These are phyloP conservation scores for Penicillium waksmanii DNA, from an alignment of 495 filamentous ascomycete species.

Conservation along the genomic window DNA sequence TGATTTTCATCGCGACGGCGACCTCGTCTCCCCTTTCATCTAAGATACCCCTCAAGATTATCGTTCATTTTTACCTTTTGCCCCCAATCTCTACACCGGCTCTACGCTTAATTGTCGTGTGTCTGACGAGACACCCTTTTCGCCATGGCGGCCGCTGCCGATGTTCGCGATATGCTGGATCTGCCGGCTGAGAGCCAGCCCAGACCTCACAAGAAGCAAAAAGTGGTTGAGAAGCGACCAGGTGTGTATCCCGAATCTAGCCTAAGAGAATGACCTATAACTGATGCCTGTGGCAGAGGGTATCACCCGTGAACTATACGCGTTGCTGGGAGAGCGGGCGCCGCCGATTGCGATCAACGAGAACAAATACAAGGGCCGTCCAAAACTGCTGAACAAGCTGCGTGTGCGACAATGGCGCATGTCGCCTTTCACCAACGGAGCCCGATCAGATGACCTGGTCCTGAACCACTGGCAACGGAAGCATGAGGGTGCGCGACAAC, in stretches of 20 bases:
- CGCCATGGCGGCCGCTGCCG: constrained; percentile 74
- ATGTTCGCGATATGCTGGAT: constrained; percentile 90
- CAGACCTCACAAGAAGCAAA: constrained; percentile 76
- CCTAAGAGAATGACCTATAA: not conserved
- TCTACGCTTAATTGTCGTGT: constrained; percentile 2
- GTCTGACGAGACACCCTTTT: constrained; percentile 13
- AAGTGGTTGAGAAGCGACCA: constrained; percentile 69
- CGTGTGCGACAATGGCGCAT: constrained; percentile 58
- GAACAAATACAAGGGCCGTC: constrained; percentile 66
- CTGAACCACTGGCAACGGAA: constrained; percentile 69
- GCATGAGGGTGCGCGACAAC: constrained; percentile 41
- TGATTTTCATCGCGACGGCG: constrained; percentile 24
- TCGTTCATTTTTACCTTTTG: not conserved
- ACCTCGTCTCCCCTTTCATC: constrained; percentile 5
- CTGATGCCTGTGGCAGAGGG: constrained; percentile 60
- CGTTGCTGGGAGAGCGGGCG: constrained; percentile 67
- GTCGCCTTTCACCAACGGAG: constrained; percentile 61
- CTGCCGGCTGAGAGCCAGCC: constrained; percentile 67
- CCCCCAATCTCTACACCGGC: not conserved
- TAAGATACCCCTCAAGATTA: not conserved
- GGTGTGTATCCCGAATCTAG: constrained; percentile 42
- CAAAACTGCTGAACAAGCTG: constrained; percentile 59
- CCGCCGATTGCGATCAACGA: constrained; percentile 70
- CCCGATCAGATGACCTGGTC: constrained; percentile 58
- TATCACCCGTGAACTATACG: constrained; percentile 68